Base-by-base conservation (phyloP, 805 yeast genomes). In the Wickerhamomyces silvicola region DNA sequence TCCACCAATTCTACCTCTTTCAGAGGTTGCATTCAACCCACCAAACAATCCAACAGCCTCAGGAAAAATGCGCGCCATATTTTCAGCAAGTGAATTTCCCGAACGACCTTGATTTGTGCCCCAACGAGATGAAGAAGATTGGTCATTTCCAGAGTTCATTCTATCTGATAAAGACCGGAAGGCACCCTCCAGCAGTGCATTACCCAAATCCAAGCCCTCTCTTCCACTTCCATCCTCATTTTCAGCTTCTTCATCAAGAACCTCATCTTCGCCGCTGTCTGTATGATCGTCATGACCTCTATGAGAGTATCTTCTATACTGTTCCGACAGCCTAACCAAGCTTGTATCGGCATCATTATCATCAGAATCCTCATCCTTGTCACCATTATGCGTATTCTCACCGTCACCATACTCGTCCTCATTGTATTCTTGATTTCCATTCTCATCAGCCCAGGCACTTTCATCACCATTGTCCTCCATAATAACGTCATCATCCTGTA, bases 301-400 rank as follows among this genome's bases (percentile, higher is more conserved):
- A 13, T 39, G 35, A 9, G 51, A 57, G 35, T 45, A 52, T 11
- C 60, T 40, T 36, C 62, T 46, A 33, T 59, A 58, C 24, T 65
- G 67, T 11, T 61, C 66, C 7, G 71, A 57, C 27, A 70, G 45
- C 26, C 73, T 47, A 5, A 45, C 45, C 17, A 71, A 42, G 4
- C 65, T 52, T 1, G 46, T 36, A 7, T 43, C 49, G 5, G 49
- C 61, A 8, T 55, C 56, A 7, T 52, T 57, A 6, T 41, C 48
- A 10, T 46, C 52, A 4, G 40, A 46, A 9, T 37, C 36, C 2
- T 31, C 35, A 1, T 33, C 37, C 14, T 24, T 27, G n/a, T 28
- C 39, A 22, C 33, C 22, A n/a, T 26, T 31, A 7, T 22, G n/a
- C n/a, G n/a, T n/a, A n/a, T n/a, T n/a, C n/a, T n/a, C n/a, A n/a